These are phyloP conservation scores for Jatropha multifida DNA, from an alignment of 441 rosid species.

Conservation along the genomic window DNA sequence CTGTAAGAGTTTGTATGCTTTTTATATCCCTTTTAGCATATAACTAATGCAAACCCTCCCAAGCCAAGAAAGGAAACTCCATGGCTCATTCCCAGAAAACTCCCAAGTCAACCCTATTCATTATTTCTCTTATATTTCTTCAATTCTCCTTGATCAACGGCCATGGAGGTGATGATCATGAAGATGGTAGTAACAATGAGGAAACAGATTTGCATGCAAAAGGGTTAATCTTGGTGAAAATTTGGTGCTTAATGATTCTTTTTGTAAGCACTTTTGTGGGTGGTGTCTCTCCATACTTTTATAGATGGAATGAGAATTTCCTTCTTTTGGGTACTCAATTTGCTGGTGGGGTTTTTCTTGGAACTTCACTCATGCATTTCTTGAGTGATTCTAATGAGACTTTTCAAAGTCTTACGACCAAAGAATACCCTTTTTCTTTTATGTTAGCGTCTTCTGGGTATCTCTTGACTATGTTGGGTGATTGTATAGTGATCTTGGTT, in stretches of 20 bases:
- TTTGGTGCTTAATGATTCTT: constrained; percentile 59
- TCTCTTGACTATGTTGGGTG: constrained; percentile 75
- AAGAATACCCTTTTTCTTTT: constrained; percentile 63
- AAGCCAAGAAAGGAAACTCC: background rate
- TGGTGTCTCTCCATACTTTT: constrained; percentile 34
- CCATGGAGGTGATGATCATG: constrained; percentile 44
- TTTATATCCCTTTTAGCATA: background rate
- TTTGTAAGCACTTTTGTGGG: constrained; percentile 53
- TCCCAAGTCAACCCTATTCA: constrained; percentile 49
- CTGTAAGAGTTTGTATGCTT: background rate
- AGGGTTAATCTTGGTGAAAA: constrained; percentile 47
- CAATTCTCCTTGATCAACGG: constrained; percentile 34
- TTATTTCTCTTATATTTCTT: constrained; percentile 35
- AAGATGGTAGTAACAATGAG: background rate
- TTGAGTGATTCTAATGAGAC: constrained; percentile 64
- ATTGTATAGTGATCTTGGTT: constrained; percentile 43
- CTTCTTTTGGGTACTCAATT: constrained; percentile 73
- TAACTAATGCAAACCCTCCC: background rate
- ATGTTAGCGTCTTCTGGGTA: constrained; percentile 71
- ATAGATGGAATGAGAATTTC: constrained; percentile 69
- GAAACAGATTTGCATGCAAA: constrained; percentile 30
- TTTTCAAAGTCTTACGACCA: constrained; percentile 42
- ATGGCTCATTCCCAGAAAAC: constrained; percentile 32
- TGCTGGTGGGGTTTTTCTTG: constrained; percentile 81
- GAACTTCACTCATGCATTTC: constrained; percentile 80